Percentiles rank a stretch among this genome's conserved stretches.
phyloP scores from a whole-genome alignment of 306 rosid genomes.

The Quercus dentata region DNA sequence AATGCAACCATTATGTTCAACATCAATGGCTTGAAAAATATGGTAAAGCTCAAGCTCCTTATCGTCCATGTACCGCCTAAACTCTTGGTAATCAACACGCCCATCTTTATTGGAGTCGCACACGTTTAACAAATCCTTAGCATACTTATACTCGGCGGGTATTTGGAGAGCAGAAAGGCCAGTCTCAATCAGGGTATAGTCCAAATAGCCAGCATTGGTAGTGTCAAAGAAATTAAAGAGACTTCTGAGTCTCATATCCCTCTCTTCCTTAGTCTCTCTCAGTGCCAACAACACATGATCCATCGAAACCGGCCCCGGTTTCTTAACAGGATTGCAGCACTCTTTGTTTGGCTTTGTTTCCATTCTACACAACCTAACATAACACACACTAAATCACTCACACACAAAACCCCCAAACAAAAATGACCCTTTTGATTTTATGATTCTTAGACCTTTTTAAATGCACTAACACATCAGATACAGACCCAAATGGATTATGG shows the following conservation, averaged over 20 bases:
- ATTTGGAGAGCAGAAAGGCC: conserved; percentile 82
- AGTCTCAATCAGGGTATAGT: conserved; percentile 63
- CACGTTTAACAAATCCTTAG: conserved; percentile 72
- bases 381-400: background rate
- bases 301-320: conserved; percentile 66
- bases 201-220: conserved; percentile 60
- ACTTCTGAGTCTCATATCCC: conserved; percentile 61
- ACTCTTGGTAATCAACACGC: conserved; percentile 69
- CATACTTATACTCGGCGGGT: conserved; percentile 83
- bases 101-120: conserved; percentile 81
- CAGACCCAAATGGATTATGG: background rate
- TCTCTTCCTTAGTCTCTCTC: conserved; percentile 76
- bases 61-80: conserved; percentile 81
- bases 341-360: conserved; percentile 30
- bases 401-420: too few species aligned
- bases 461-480: background rate
- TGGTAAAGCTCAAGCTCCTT: conserved; percentile 92
- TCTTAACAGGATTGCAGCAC: conserved; percentile 58
- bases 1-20: conserved; percentile 86
- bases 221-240: conserved; percentile 78
- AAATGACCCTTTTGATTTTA: too few species aligned
- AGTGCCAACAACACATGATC: conserved; percentile 85
- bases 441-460: background rate
- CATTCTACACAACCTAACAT: conserved; percentile 24
- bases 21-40: conserved; percentile 93